Conservation (phyloP, 495 filamentous ascomycete genomes). For the Aspergillus saccharolyticus region DNA sequence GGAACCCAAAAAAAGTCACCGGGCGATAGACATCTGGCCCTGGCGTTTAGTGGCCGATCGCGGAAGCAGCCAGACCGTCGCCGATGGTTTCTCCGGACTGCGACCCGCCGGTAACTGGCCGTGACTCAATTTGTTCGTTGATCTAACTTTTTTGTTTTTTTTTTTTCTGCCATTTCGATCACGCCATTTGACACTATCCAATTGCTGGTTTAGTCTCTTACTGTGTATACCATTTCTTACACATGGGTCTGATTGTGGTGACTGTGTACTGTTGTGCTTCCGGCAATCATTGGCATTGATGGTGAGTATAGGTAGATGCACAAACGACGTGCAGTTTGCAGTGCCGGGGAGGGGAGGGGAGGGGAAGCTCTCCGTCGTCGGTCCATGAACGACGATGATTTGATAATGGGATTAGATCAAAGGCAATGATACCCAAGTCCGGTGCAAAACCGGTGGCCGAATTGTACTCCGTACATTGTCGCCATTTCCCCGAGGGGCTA, state of each 20-base stretch:
- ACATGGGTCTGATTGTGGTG: too few relatives aligned
- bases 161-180: background rate
- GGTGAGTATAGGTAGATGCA: background rate
- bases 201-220: background rate
- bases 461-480: background rate
- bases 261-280: too few relatives aligned
- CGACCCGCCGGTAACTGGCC: background rate
- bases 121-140: too few relatives aligned
- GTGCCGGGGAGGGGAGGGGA: too few relatives aligned
- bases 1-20: too few relatives aligned
- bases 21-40: background rate
- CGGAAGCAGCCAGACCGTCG: background rate
- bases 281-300: background rate
- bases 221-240: too few relatives aligned
- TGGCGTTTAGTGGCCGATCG: constrained; percentile 10
- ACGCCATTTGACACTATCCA: constrained; percentile 4
- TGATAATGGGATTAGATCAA: background rate
- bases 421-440: background rate
- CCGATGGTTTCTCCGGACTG: background rate
- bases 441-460: background rate
- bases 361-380: background rate
- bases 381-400: background rate
- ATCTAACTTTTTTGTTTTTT: background rate
- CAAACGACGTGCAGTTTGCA: background rate
- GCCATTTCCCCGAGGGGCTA: background rate